Percentiles rank a stretch among this genome's conserved stretches.
phyloP scores from a whole-genome alignment of 768 basidiomycete species.

The Tulasnella calospora region DNA sequence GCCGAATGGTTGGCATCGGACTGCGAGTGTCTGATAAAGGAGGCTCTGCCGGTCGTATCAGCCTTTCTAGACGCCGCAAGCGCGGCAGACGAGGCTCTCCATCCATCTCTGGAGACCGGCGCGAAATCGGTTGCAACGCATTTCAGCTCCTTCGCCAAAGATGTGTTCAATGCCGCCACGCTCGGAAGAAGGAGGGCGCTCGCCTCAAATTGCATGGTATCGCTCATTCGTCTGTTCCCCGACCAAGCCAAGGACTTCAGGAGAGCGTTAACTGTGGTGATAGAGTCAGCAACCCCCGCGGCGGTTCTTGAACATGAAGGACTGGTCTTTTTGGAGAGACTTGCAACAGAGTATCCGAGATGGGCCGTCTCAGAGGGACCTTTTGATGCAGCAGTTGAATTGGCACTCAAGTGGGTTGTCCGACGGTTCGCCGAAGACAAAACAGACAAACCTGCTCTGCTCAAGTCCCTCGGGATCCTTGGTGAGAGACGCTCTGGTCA shows the following conservation, averaged over 20 bases:
- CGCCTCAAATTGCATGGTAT: slow-evolving; percentile 1
- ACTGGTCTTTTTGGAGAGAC: not conserved
- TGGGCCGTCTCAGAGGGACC: not conserved
- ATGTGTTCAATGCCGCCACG: not conserved
- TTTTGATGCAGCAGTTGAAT: slow-evolving; percentile 32
- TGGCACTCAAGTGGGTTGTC: slow-evolving; percentile 52
- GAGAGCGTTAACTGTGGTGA: not conserved
- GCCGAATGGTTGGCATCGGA: not conserved
- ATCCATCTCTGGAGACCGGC: not conserved
- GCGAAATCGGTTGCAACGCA: not conserved
- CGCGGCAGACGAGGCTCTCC: not conserved
- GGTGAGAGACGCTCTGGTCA: slow-evolving; percentile 26
- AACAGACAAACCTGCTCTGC: slow-evolving; percentile 22
- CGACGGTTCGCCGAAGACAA: slow-evolving; percentile 42
- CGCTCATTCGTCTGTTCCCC: slow-evolving; percentile 9
- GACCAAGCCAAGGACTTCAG: not conserved
- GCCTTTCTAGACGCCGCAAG: not conserved
- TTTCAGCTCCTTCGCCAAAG: not conserved
- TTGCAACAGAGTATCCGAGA: not conserved
- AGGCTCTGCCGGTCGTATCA: not conserved
- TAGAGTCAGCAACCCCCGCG: not conserved
- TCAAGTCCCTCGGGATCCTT: slow-evolving; percentile 25
- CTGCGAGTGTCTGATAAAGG: not conserved
- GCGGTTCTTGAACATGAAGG: not conserved
- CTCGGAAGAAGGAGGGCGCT: not conserved